Conservation (phyloP, 2,329 filamentous ascomycete genomes). For the Aphanoascus verrucosus region DNA sequence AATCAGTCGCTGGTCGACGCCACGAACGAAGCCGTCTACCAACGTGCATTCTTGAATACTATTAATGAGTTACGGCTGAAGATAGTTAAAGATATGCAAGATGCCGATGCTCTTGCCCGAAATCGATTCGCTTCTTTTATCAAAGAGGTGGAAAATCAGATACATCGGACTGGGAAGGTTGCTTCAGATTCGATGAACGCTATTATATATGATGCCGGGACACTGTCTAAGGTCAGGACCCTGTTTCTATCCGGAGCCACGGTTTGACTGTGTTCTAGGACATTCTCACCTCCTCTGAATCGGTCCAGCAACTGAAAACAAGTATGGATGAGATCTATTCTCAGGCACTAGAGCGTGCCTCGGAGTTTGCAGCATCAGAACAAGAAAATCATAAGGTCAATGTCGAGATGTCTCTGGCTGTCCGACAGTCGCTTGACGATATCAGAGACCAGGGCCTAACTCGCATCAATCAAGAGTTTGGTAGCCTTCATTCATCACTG, state of each 20-base stretch:
- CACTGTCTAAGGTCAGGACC: slow-evolving; percentile 13
- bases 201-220: slow-evolving; percentile 4
- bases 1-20: slow-evolving; percentile 27
- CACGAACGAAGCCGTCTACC: slow-evolving; percentile 22
- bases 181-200: slow-evolving; percentile 15
- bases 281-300: slow-evolving; percentile 9
- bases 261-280: slow-evolving; percentile 20
- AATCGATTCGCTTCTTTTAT: slow-evolving; percentile 21
- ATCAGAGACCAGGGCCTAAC: slow-evolving; percentile 25
- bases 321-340: slow-evolving; percentile 11
- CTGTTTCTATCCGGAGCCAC: background rate
- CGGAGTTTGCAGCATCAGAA: slow-evolving; percentile 23
- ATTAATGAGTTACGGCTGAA: slow-evolving; percentile 25
- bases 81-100: slow-evolving; percentile 26
- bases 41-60: slow-evolving; percentile 26
- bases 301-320: slow-evolving; percentile 17
- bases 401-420: slow-evolving; percentile 22
- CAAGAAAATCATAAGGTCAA: slow-evolving; percentile 22
- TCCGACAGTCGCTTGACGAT: slow-evolving; percentile 26
- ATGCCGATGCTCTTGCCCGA: slow-evolving; percentile 21
- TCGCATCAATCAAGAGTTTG: slow-evolving; percentile 23
- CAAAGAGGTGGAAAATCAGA: slow-evolving; percentile 22
- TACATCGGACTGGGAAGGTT: slow-evolving; percentile 18
- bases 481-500: slow-evolving; percentile 26
- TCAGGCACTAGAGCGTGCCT: slow-evolving; percentile 22